phyloP scores from a whole-genome alignment of 2,329 filamentous ascomycete genomes.

The Geosmithia putterillii region DNA sequence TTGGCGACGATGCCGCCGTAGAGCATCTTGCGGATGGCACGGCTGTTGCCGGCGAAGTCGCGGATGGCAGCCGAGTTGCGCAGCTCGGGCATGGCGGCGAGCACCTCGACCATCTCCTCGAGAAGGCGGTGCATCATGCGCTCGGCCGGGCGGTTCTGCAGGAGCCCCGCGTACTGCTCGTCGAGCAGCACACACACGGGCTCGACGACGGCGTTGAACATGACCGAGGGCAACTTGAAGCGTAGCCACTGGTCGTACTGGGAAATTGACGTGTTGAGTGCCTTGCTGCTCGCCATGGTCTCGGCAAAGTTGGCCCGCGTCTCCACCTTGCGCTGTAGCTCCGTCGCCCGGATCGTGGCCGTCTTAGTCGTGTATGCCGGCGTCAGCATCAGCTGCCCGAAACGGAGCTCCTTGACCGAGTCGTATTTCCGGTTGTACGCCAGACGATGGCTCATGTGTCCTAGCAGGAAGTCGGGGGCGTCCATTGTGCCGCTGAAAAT shows the following conservation, averaged over 20 bases:
- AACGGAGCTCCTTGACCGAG: constrained; percentile 24
- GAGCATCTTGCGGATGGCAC: constrained; percentile 48
- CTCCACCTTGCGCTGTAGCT: constrained; percentile 7
- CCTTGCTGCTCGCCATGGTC: constrained; percentile 7
- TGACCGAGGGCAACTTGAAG: constrained; percentile 67
- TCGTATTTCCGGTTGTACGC: constrained; percentile 23
- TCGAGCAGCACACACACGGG: constrained; percentile 72
- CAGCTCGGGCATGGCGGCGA: constrained; percentile 64
- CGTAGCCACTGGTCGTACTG: constrained; percentile 40
- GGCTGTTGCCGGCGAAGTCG: constrained; percentile 38
- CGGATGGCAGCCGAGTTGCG: constrained; percentile 44
- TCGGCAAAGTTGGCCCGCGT: constrained; percentile 10
- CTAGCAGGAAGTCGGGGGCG: constrained; percentile 67
- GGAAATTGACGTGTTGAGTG: constrained; percentile 8
- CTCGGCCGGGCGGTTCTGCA: constrained; percentile 53
- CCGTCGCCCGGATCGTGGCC: constrained; percentile 2
- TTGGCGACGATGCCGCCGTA: constrained; percentile 22
- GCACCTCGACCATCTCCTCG: constrained; percentile 60
- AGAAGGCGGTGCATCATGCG: constrained; percentile 60
- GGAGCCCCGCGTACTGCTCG: constrained; percentile 58
- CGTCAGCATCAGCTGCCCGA: constrained; percentile 18
- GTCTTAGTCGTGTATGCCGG: constrained; percentile 6
- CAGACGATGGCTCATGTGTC: constrained; percentile 41
- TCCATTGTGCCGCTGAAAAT: constrained; percentile 55
- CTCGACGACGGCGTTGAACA: constrained; percentile 66